Conservation (phyloP, 169 alveolate genomes). For the Plasmodium gallinaceum region DNA sequence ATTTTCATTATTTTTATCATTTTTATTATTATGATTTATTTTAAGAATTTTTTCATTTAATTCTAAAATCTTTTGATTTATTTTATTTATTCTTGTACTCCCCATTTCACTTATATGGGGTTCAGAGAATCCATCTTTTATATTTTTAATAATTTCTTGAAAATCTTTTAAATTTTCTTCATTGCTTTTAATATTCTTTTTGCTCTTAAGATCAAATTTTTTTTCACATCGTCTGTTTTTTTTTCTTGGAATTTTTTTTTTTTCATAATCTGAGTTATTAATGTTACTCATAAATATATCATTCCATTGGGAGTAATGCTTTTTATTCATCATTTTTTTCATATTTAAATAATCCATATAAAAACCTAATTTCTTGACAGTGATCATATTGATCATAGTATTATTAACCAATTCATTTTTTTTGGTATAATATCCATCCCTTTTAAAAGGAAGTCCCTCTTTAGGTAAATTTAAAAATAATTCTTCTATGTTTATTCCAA, state of each 20-base stretch:
- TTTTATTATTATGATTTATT: conserved; percentile 1
- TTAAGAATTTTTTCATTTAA: conserved; percentile 14
- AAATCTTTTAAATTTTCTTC: conserved; percentile 62
- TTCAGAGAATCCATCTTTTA: conserved; percentile 24
- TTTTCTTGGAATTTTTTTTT: neutral
- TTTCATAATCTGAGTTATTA: conserved; percentile 6
- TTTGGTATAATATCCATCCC: conserved; percentile 75
- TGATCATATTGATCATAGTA: conserved; percentile 77
- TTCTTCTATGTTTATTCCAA: conserved; percentile 72
- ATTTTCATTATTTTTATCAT: neutral
- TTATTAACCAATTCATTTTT: conserved; percentile 66
- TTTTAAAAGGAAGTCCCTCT: conserved; percentile 75
- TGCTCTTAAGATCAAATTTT: conserved; percentile 14
- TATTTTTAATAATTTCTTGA: conserved; percentile 30
- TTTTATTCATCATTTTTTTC: conserved; percentile 62
- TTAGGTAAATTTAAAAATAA: conserved; percentile 64
- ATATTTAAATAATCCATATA: conserved; percentile 70
- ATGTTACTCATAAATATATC: conserved; percentile 9
- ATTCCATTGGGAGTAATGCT: conserved; percentile 18
- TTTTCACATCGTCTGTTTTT: conserved; percentile 19
- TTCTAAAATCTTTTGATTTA: conserved; percentile 23
- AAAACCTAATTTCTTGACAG: conserved; percentile 61
- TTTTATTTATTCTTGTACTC: conserved; percentile 19
- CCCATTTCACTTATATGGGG: conserved; percentile 16
- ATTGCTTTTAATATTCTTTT: conserved; percentile 49